Base-by-base conservation (phyloP, 129 eudicot genomes). In the Pulicaria dysenterica region DNA sequence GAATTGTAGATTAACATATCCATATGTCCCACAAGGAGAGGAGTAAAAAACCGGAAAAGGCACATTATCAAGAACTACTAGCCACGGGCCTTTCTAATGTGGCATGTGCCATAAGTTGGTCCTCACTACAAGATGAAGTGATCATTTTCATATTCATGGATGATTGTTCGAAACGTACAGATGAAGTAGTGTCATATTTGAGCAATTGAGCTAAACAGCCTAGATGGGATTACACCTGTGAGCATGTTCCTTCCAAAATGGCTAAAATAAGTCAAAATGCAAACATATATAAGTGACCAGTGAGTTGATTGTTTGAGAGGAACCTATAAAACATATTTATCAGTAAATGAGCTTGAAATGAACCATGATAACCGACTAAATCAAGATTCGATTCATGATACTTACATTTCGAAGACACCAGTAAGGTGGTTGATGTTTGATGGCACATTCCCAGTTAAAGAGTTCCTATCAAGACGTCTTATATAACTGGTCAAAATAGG, bases 191-290 rank as follows among this genome's bases (percentile, higher is more conserved):
- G 73, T 76, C 96, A 85, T 69, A 14, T 86, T n/a, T n/a, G n/a
- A n/a, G n/a, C n/a, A n/a, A n/a, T 74, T 6, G 83, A 76, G 76
- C 44, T 54, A 58, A 86, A 89, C 31, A 89, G 81, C 37, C 63
- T 38, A n/a, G 85, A 17, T n/a, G 89, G 89, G 69, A 89, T 79
- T 55, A 39, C 43, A 40, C 96, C 96, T 2, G 96, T 82, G 42
- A 89, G 85, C 78, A 76, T 85, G 83, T 89, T 89, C 51, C 63
- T 75, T 61, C 90, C 88, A 38, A 89, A 67, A 58, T 89, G 96
- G 75, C 96, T 89, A 73, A 80, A 78, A 69, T 31, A 14, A 51
- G 6, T 19, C 43, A 62, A 64, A 13, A 8, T 15, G 40, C 3
- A 41, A 62, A 12, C 51, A n/a, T n/a, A n/a, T n/a, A 64, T 43